Base-by-base conservation (phyloP, 148 eudicot species). In the Salicornia ramosissima region DNA sequence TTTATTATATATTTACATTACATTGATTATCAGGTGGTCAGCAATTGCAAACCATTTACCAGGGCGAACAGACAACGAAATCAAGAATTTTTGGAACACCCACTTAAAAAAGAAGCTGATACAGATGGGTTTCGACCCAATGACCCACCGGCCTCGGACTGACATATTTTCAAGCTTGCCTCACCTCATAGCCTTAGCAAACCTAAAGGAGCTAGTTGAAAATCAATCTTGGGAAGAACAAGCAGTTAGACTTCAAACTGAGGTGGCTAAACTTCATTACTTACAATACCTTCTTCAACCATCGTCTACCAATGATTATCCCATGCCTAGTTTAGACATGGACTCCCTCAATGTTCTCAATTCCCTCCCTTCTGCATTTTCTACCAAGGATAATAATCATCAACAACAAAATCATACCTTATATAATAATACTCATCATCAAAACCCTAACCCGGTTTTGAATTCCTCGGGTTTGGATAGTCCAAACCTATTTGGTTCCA, bases 51-150 rank as follows among this genome's bases (percentile, higher is more conserved):
- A 92, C 9, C 96, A 86, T 66, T 82, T 93, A 12, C 95, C 90
- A 0, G 98, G 98, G 12, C 71, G 98, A 33, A 93, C 98, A 8
- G 98, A 93, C 58, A 93, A 93, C 21, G 98, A 93, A 68, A 93
- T 93, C 71, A 93, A 93, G 71, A 93, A 93, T 56, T 93, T 88
- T 64, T 93, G 98, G 98, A 93, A 93, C 87, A 93, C 98, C 42
- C 98, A 93, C 63, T 68, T 93, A 73, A 93, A 93, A 86, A 93
- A 93, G 80, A 90, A 87, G 86, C 76, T 93, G 19, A 94, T 94
- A 61, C 93, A 94, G 19, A 91, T 91, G 97, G 99, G 99, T 0
- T 79, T 87, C 10, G 99, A 94, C 75, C 99, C 99, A 22, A 88
- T 89, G 91, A 94, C 99, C 43, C 99, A 94, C 64, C 83, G 88